A percentile compares a stretch with the other conserved stretches of the same genome.
Conservation (phyloP, 306 rosid genomes). For the Fragaria ananassa region DNA sequence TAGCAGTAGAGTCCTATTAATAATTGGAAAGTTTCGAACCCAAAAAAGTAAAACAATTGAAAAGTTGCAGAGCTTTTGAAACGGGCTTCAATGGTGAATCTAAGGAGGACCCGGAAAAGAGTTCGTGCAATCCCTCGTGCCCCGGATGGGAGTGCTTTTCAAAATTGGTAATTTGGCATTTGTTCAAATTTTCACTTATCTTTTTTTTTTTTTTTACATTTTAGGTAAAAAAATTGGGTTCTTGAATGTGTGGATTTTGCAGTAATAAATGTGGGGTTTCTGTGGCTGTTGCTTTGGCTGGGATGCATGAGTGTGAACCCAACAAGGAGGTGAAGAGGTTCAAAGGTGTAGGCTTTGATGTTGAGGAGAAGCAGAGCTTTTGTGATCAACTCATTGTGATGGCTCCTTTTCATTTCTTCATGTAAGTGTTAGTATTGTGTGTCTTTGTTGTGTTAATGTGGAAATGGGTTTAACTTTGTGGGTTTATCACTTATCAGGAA, state of each 20-base stretch:
- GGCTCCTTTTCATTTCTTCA: conserved; percentile 52
- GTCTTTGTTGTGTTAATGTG: neutral
- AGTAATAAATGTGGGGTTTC: conserved; percentile 45
- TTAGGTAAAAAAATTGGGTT: neutral
- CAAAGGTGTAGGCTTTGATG: conserved; percentile 21
- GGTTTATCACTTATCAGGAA: conserved; percentile 42
- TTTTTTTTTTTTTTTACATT: conserved; percentile 2
- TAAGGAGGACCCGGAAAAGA: conserved; percentile 44
- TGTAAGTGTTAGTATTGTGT: conserved; percentile 23
- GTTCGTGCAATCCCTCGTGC: conserved; percentile 42
- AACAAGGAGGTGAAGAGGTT: conserved; percentile 41
- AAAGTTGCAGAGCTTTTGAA: conserved; percentile 16
- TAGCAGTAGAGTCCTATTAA: neutral
- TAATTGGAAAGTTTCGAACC: neutral
- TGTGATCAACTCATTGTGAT: conserved; percentile 34
- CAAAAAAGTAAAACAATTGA: neutral
- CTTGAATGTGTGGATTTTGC: conserved; percentile 5
- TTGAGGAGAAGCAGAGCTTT: conserved; percentile 4
- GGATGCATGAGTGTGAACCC: conserved; percentile 48
- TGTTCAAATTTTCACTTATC: neutral
- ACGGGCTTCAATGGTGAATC: conserved; percentile 30
- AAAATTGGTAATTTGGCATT: conserved; percentile 40
- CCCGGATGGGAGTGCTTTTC: conserved; percentile 58
- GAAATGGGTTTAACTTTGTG: neutral
- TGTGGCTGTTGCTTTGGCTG: conserved; percentile 48